phyloP scores from a whole-genome alignment of 192 early-diverging fungal genomes.

The Podila horticola region DNA sequence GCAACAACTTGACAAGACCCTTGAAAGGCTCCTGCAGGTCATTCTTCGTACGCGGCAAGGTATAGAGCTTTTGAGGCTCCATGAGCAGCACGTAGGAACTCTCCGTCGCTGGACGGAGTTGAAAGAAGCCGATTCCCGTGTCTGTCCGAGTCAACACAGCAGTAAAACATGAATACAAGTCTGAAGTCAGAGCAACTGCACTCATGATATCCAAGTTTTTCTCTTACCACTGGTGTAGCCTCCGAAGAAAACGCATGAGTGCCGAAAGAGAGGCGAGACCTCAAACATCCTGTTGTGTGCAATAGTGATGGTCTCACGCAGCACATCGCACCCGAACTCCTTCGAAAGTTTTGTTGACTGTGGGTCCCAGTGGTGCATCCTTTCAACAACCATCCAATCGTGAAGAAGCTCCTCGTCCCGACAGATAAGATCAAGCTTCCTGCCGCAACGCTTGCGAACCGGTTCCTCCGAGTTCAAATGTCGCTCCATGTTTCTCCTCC shows the following conservation, averaged over 20 bases:
- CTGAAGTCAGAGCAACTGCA: neutral
- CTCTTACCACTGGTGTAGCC: constrained; percentile 10
- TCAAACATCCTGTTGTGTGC: constrained; percentile 13
- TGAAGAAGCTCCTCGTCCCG: constrained; percentile 3
- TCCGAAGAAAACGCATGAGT: neutral
- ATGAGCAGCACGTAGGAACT: neutral
- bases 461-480: constrained; percentile 4
- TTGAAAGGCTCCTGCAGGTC: neutral
- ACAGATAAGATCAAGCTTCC: constrained; percentile 2
- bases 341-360: constrained; percentile 4
- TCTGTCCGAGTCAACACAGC: neutral
- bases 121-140: neutral
- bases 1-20: neutral
- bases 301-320: constrained; percentile 3
- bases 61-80: neutral
- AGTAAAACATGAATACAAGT: neutral
- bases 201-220: neutral
- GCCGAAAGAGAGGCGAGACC: neutral
- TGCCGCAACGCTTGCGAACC: neutral
- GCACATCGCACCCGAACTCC: constrained; percentile 10
- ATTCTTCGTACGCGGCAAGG: neutral
- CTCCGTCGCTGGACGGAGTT: neutral
- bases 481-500: constrained; percentile 8
- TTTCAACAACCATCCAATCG: neutral
- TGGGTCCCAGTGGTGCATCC: constrained; percentile 4